Evolutionary conservation across 495 filamentous ascomycete species (phyloP).

Genomic region (Hyaloscypha hepaticicola): DNA sequence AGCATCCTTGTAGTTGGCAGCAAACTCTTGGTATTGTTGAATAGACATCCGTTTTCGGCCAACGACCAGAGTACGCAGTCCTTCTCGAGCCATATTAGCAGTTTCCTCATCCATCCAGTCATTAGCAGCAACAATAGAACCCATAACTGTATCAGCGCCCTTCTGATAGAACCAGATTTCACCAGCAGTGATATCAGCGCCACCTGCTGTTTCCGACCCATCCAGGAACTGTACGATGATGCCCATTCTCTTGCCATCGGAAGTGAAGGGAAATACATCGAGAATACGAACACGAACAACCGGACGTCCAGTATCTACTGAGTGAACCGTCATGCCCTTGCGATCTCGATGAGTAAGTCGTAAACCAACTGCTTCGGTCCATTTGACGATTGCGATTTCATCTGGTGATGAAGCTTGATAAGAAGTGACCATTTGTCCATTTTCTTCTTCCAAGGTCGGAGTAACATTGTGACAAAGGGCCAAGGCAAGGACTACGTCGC

Average conservation of each 20-base stretch:
- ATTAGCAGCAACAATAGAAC: constrained; percentile 85
- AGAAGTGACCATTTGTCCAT: constrained; percentile 71
- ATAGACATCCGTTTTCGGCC: constrained; percentile 77
- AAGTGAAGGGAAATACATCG: constrained; percentile 96
- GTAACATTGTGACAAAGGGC: constrained; percentile 98
- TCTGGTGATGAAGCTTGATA: constrained; percentile 98
- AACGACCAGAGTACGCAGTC: constrained; percentile 89
- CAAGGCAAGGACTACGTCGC: constrained; percentile 86
- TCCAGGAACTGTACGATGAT: constrained; percentile 82
- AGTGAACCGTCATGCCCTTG: constrained; percentile 77
- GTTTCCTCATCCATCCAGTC: constrained; percentile 99
- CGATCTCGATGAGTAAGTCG: constrained; percentile 84
- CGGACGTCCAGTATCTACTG: constrained; percentile 67
- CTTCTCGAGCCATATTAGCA: constrained; percentile 97
- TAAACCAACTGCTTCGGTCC: constrained; percentile 91
- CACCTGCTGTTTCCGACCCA: constrained; percentile 44
- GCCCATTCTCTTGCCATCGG: constrained; percentile 98
- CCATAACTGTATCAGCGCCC: constrained; percentile 97
- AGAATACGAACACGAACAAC: constrained; percentile 88
- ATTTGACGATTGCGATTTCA: constrained; percentile 96
- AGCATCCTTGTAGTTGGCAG: constrained; percentile 70
- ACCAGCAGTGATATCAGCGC: constrained; percentile 38
- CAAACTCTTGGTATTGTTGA: constrained; percentile 78
- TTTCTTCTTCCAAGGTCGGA: constrained; percentile 79
- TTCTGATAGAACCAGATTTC: constrained; percentile 99